Conservation (phyloP, 1,284 basidiomycete species). For the Ceratobasidium sp. region DNA sequence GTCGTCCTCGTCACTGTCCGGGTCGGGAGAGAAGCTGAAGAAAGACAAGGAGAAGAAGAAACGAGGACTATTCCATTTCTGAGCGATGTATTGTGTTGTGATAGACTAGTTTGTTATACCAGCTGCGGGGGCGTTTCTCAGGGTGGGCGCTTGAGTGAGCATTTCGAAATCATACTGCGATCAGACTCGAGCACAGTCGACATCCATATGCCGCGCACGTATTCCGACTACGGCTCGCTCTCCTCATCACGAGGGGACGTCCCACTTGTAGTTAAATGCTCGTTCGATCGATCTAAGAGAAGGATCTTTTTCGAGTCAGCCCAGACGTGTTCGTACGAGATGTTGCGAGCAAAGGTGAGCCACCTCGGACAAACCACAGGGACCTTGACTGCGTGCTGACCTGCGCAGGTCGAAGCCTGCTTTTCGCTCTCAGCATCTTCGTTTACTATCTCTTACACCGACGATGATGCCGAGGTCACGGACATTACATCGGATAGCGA, state of each 20-base stretch:
- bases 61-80: constrained; percentile 77
- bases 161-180: constrained; percentile 36
- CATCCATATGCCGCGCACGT: constrained; percentile 30
- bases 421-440: constrained; percentile 76
- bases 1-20: constrained; percentile 41
- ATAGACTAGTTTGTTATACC: constrained; percentile 34
- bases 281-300: constrained; percentile 76
- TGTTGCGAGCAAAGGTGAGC: constrained; percentile 73
- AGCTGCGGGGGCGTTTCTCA: constrained; percentile 36
- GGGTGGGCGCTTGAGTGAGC: constrained; percentile 35
- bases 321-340: constrained; percentile 76
- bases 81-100: not conserved
- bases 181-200: constrained; percentile 41
- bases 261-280: constrained; percentile 79
- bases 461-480: constrained; percentile 83
- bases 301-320: constrained; percentile 81
- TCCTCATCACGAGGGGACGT: constrained; percentile 56
- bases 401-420: constrained; percentile 77
- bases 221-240: constrained; percentile 41
- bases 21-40: constrained; percentile 46
- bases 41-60: constrained; percentile 62
- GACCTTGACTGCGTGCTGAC: not conserved
- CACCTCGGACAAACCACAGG: not conserved
- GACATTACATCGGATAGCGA: constrained; percentile 76
- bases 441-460: constrained; percentile 82